phyloP scores from a whole-genome alignment of 139 green algal genomes.

The Pleodorina starrii region DNA sequence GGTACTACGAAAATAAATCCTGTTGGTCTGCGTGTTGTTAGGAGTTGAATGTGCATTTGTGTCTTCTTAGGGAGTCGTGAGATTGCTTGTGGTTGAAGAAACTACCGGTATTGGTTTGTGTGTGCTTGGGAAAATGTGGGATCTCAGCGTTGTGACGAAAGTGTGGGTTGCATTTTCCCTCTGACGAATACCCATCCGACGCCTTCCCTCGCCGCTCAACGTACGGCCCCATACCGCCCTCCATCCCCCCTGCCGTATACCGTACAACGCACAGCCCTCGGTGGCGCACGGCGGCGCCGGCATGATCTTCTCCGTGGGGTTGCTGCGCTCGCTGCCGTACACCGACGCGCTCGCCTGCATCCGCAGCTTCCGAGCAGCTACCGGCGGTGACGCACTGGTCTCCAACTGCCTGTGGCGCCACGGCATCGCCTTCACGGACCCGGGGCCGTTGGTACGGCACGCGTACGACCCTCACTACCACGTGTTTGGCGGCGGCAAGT shows the following conservation, averaged over 20 bases:
- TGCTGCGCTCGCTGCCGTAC: neutral
- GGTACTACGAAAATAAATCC: too few species aligned
- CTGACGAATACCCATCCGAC: too few species aligned
- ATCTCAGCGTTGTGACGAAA: too few species aligned
- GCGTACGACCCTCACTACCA: slow-evolving; percentile 28
- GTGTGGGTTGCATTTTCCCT: too few species aligned
- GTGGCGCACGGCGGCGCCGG: slow-evolving; percentile 38
- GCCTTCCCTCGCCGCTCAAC: too few species aligned
- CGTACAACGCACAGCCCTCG: neutral
- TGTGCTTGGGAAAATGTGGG: too few species aligned
- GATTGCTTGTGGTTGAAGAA: too few species aligned
- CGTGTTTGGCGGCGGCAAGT: neutral
- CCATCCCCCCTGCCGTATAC: neutral
- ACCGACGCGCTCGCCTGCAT: neutral
- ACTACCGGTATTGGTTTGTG: too few species aligned
- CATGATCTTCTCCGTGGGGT: slow-evolving; percentile 41
- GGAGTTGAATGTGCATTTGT: too few species aligned
- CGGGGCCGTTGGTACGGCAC: neutral
- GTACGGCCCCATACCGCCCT: too few species aligned
- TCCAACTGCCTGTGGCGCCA: slow-evolving; percentile 24
- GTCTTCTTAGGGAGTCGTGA: too few species aligned
- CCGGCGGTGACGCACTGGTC: slow-evolving; percentile 17
- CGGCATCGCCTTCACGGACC: slow-evolving; percentile 36
- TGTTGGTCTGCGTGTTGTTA: too few species aligned
- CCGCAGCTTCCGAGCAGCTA: neutral